Base-by-base conservation (phyloP, 192 early-diverging fungal species). In the Diversispora epigaea region DNA sequence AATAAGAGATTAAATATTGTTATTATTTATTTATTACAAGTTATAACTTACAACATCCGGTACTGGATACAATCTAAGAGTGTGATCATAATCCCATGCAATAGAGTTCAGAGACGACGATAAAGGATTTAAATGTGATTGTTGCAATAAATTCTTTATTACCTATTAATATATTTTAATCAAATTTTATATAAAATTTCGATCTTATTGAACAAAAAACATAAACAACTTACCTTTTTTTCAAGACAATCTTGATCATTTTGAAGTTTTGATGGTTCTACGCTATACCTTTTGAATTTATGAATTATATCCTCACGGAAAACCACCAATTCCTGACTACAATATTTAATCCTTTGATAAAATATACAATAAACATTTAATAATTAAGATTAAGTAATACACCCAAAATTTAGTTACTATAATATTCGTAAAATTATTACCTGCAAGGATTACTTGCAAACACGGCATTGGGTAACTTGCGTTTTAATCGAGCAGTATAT, bases 401-500 rank as follows among this genome's bases (percentile, higher is more conserved):
- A 56, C 40, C 44, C 10, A 7, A 63, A 17, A 5, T 9, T 22
- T 44, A 17, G 15, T 14, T 11, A 4, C 4, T 19, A 4, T 21
- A 75, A 32, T 32, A 32, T 32, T 32, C 2, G 25, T 10, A 43
- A 62, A 0, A 10, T 52, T 10, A 64, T 57, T 75, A 90, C 89
- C 93, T 83, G 75, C 93, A 94, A 22, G 96, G 96, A 80, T 96
- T 96, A 32, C 89, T 91, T 1, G 90, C 79, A 78, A 96, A 95
- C 0, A 84, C 80, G 1, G 82, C 84, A 15, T 89, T 85, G 21
- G 87, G 79, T 6, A 94, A 75, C 0, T 90, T 88, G 4, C 79
- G 77, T 4, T 81, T 71, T 43, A 96, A 63, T 17, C 89, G 82
- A 15, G 80, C 77, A 0, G 91, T 91, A 69, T 93, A 92, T 65